These are phyloP conservation scores for Aureobasidium mangrovei DNA, from an alignment of 2,329 filamentous ascomycete genomes.

Conservation along the genomic window DNA sequence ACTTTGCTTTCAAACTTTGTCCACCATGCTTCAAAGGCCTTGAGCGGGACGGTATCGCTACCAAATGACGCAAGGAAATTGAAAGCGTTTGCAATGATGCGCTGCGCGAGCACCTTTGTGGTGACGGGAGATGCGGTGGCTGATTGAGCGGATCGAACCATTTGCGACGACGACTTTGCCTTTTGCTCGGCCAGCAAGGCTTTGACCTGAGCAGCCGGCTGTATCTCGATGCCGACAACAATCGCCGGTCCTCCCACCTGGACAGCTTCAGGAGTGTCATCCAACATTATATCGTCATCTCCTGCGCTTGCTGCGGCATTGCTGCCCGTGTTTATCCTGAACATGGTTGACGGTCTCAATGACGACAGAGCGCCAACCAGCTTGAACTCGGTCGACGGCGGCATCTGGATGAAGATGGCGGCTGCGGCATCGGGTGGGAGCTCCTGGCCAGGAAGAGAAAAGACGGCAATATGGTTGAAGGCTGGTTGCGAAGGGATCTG, in stretches of 20 bases:
- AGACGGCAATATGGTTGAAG: conserved; percentile 73
- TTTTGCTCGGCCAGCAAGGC: conserved; percentile 57
- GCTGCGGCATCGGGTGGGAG: conserved; percentile 72
- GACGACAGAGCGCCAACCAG: conserved; percentile 84
- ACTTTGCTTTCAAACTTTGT: conserved; percentile 85
- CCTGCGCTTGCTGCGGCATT: conserved; percentile 33
- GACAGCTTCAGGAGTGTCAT: conserved; percentile 23
- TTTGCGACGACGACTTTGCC: conserved; percentile 19
- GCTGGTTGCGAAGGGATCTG: conserved; percentile 51
- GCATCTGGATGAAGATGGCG: conserved; percentile 79
- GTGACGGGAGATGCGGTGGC: conserved; percentile 35
- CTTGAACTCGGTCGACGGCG: conserved; percentile 54
- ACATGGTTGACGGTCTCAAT: conserved; percentile 86
- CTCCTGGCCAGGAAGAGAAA: conserved; percentile 68
- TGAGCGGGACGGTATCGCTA: conserved; percentile 83
- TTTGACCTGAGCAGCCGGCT: conserved; percentile 63
- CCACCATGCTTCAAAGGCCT: conserved; percentile 97
- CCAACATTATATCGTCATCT: conserved; percentile 42
- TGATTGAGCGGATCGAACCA: conserved; percentile 16
- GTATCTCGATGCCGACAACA: conserved; percentile 74
- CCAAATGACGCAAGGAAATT: conserved; percentile 91
- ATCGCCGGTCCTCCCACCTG: conserved; percentile 35
- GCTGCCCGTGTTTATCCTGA: conserved; percentile 53
- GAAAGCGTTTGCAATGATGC: conserved; percentile 94
- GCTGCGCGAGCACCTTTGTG: conserved; percentile 77